phyloP scores from a whole-genome alignment of 139 green algal genomes.

The Ettlia oleoabundans region DNA sequence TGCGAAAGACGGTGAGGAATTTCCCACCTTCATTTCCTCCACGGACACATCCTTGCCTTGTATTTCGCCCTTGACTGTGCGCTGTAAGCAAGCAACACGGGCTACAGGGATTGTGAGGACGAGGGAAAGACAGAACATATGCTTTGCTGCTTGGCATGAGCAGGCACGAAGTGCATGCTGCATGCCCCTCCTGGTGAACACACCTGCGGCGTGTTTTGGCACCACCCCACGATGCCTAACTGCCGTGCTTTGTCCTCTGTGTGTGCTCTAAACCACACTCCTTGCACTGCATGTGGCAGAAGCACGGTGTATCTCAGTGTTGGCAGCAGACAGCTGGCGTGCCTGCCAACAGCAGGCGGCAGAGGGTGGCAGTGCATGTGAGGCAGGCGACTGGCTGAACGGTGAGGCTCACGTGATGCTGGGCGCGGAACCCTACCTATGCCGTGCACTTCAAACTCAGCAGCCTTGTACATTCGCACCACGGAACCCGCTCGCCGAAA shows the following conservation, averaged over 20 bases:
- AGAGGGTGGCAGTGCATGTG: no score
- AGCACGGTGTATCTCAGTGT: no score
- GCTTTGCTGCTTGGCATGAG: neutral
- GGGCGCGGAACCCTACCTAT: no score
- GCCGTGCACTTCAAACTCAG: no score
- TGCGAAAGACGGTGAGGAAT: neutral
- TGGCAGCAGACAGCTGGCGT: no score
- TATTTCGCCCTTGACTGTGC: conserved; percentile 16
- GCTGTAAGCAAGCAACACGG: neutral
- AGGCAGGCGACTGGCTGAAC: no score
- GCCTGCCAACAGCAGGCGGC: no score
- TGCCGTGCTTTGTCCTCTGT: conserved; percentile 32
- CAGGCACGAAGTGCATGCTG: neutral
- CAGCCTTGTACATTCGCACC: no score
- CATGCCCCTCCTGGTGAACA: neutral
- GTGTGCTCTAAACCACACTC: conserved; percentile 44
- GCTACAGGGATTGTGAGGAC: neutral
- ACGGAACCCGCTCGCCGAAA: no score
- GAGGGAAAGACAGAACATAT: neutral
- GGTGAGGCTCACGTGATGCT: no score
- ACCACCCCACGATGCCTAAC: conserved; percentile 36
- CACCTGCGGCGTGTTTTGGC: conserved; percentile 33
- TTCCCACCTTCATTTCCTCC: conserved; percentile 38
- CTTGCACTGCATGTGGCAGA: conserved; percentile 28
- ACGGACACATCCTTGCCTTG: conserved; percentile 16